Conservation (phyloP, 2,329 filamentous ascomycete genomes). For the Verticillium nonalfalfae region DNA sequence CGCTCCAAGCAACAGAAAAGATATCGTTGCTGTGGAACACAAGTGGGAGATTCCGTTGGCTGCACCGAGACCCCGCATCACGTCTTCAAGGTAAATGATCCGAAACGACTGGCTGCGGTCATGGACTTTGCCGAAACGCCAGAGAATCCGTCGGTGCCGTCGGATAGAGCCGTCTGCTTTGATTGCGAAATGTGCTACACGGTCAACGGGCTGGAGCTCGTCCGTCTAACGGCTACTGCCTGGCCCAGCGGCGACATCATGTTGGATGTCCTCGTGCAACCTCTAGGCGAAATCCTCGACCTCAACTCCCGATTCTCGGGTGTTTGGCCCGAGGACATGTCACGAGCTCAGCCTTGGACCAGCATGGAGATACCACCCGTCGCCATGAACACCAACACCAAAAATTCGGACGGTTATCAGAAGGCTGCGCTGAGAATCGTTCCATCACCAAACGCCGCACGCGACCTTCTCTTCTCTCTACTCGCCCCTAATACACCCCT, state of each 20-base stretch:
- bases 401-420: background rate
- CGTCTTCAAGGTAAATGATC: conserved; percentile 78
- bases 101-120: conserved; percentile 68
- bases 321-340: conserved; percentile 71
- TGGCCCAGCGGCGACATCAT: conserved; percentile 76
- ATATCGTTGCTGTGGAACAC: conserved; percentile 74
- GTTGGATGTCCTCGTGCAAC: conserved; percentile 79
- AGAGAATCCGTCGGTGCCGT: conserved; percentile 44
- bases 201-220: conserved; percentile 76
- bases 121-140: conserved; percentile 80
- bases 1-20: conserved; percentile 51
- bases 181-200: conserved; percentile 99
- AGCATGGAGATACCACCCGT: background rate
- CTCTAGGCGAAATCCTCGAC: conserved; percentile 78
- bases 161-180: conserved; percentile 67
- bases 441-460: conserved; percentile 65
- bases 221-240: conserved; percentile 79
- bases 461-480: conserved; percentile 68
- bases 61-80: conserved; percentile 69
- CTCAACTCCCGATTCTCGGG: conserved; percentile 92
- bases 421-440: conserved; percentile 61
- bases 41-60: conserved; percentile 64
- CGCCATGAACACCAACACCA: conserved; percentile 7
- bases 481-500: conserved; percentile 74
- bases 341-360: conserved; percentile 56